Base-by-base conservation (phyloP, 1,284 basidiomycete genomes). In the Earliella scabrosa region DNA sequence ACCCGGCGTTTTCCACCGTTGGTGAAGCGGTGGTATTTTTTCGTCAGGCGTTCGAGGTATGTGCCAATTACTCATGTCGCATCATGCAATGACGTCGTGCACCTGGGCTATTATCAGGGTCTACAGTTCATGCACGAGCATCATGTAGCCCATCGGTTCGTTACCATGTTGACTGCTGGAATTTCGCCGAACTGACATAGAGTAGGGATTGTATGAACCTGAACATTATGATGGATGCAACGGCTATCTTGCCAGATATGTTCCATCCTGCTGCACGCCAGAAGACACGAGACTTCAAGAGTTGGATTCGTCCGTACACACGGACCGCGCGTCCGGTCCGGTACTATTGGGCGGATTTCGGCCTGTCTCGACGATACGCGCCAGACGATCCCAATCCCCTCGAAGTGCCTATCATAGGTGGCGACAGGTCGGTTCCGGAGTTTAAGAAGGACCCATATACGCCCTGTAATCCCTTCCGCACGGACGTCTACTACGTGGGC, bases 191-290 rank as follows among this genome's bases (percentile, higher is more conserved):
- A 20, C 14, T 24, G 16, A 24, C 13, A 13, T 13, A 31, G 6
- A 4, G n/a, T 44, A 81, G 79, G 2, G 77, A 81, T 54, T 70
- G 69, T 38, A 68, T 71, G 44, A 18, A 38, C 9, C 41, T 60
- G 23, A 78, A 78, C 48, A 65, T 77, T 34, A 73, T 78, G 73
- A 67, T 76, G 58, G 75, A 77, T 46, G 65, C 71, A 0, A 49
- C 48, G 18, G 46, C 56, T n/a, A 57, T 74, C 44, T 71, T 66
- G 58, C 62, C 65, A 14, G 34, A 68, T 11, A 63, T 58, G 14
- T 70, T 59, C 41, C 71, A 75, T 56, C 71, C 71, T 7, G 27
- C 45, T 5, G 23, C 24, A 1, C 26, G 26, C 0, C 13, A 29
- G 4, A 47, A 40, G 44, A 63, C 44, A 14, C 65, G 52, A 5